Percentiles rank a stretch among this genome's conserved stretches.
Conservation (phyloP, 2,329 filamentous ascomycete genomes). For the Claviceps quebecensis region DNA sequence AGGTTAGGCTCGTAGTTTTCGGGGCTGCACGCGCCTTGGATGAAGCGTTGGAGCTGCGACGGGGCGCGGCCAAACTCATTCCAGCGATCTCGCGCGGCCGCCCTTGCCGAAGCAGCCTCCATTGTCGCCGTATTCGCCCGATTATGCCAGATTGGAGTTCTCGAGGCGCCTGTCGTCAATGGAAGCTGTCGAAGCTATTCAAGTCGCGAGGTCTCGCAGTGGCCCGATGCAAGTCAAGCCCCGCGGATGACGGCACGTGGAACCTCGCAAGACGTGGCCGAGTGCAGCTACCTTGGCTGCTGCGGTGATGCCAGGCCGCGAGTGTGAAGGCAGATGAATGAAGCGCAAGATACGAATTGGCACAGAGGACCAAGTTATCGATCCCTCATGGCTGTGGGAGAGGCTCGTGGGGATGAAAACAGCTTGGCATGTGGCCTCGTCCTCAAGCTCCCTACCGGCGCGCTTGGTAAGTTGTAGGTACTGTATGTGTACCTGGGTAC, state of each 20-base stretch:
- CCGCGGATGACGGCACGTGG: background rate
- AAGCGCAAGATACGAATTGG: background rate
- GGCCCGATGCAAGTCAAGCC: background rate
- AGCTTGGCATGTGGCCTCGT: background rate
- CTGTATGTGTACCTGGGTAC: no score
- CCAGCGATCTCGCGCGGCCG: slow-evolving; percentile 91
- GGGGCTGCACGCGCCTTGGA: slow-evolving; percentile 89
- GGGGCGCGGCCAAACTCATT: slow-evolving; percentile 64
- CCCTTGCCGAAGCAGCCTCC: slow-evolving; percentile 92
- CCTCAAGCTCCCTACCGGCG: no score
- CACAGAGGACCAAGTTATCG: background rate
- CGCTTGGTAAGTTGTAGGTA: no score
- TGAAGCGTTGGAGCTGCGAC: slow-evolving; percentile 86
- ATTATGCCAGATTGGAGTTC: background rate
- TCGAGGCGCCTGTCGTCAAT: background rate
- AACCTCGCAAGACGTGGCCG: background rate
- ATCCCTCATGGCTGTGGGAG: slow-evolving; percentile 5
- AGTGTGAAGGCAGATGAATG: background rate
- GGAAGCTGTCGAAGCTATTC: background rate
- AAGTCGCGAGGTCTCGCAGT: background rate
- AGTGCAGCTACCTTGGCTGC: background rate
- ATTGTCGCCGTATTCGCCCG: slow-evolving; percentile 30
- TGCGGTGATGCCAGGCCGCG: background rate
- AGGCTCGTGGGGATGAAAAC: background rate
- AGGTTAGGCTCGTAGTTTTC: slow-evolving; percentile 98